A percentile compares a stretch with the other conserved stretches of the same genome.
Evolutionary conservation across 2,329 filamentous ascomycete genomes (phyloP).

Genomic region (Monosporascus sp.): DNA sequence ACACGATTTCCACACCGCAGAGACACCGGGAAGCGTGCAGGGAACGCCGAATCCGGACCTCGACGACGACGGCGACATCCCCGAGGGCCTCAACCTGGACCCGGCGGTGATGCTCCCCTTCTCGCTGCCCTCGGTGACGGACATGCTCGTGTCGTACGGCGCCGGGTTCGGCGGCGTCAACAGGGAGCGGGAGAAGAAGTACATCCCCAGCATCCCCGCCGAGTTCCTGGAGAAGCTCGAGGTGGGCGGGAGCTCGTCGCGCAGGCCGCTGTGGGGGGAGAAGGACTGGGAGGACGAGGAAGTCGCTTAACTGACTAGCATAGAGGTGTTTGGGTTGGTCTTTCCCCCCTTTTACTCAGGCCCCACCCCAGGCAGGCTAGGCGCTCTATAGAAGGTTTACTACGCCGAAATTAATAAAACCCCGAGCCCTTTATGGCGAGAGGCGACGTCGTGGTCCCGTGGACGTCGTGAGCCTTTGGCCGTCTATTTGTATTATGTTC

Average conservation of each 20-base stretch:
- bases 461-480: no score
- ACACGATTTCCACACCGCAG: constrained; percentile 38
- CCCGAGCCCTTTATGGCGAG: no score
- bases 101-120: constrained; percentile 92
- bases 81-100: constrained; percentile 75
- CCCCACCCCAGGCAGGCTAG: no score
- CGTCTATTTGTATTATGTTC: no score
- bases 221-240: constrained; percentile 91
- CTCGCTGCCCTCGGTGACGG: constrained; percentile 88
- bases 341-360: no score
- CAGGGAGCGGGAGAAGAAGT: constrained; percentile 85
- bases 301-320: constrained; percentile 28
- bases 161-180: constrained; percentile 92
- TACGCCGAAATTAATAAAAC: no score
- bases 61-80: constrained; percentile 64
- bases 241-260: constrained; percentile 40
- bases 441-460: no score
- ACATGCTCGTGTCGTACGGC: constrained; percentile 94
- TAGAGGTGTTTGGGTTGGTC: no score
- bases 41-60: constrained; percentile 36
- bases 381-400: no score
- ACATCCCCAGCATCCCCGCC: constrained; percentile 89
- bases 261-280: constrained; percentile 54
- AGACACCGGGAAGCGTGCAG: constrained; percentile 36
- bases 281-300: constrained; percentile 65